Evolutionary conservation across 257 asterid species (phyloP), one percentile per base, ranked within the genome.

Genomic region (Nicotiana paniculata): DNA sequence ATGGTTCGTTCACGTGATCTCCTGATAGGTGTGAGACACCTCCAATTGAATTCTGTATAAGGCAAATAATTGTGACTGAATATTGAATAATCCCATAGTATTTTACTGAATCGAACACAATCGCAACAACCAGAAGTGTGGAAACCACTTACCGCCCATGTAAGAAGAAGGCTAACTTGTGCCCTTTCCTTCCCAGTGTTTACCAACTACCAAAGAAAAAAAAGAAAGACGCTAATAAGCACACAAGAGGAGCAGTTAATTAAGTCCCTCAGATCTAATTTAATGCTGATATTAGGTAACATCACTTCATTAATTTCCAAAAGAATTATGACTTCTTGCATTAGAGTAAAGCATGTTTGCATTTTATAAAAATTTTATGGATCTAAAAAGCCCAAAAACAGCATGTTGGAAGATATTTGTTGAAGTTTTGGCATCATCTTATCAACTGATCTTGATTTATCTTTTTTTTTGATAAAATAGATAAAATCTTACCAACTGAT

Each of bases 101-200:
- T 69, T 74, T 76, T 77, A 43, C 78, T 24, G 59, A n/a, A 62
- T 62, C 46, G 28, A 63, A 37, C 82, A 57, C 5, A 75, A 82
- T 74, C 35, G 67, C 51, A 43, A 43, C 79, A 83, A 72, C 64
- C 54, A 66, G 77, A 43, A 66, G 72, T 15, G 72, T 13, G 15
- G 81, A 77, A 21, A 53, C 39, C 78, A 81, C 98, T 91, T 90
- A 96, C 99, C 91, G 96, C 98, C 99, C 99, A 94, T 21, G 99
- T 90, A 86, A 94, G 91, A 86, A 90, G 91, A 89, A 96, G 97
- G 93, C 96, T 94, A 91, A 96, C 98, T 83, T 96, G 95, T 48
- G 99, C 99, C 89, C 99, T 89, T 83, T 96, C 99, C 89, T 91
- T 96, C 77, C 99, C 99, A 4, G 99, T 96, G 85, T 96, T 96